These are phyloP conservation scores for Elongisporangium prolatum DNA, from an alignment of 352 stramenopile genomes.

Conservation along the genomic window DNA sequence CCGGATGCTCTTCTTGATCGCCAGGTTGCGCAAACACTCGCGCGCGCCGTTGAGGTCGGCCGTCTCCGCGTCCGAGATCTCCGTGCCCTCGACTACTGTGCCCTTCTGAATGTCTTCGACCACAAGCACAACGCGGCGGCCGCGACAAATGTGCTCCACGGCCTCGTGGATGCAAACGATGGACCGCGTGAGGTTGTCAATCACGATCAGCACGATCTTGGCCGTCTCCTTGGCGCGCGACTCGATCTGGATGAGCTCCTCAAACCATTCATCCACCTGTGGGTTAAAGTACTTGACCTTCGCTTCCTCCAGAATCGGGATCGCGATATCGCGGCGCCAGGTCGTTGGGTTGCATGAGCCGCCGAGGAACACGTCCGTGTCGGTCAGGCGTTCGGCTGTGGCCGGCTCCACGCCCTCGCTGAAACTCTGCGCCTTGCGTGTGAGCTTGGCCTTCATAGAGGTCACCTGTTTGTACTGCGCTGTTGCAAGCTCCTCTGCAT, in stretches of 20 bases:
- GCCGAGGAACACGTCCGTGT: constrained; percentile 74
- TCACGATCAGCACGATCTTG: constrained; percentile 83
- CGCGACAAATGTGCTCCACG: constrained; percentile 82
- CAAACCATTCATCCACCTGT: constrained; percentile 88
- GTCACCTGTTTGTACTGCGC: constrained; percentile 11
- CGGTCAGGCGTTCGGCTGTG: constrained; percentile 19
- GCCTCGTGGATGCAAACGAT: constrained; percentile 87
- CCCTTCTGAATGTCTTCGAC: constrained; percentile 69
- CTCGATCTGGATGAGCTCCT: constrained; percentile 82
- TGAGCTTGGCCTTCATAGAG: constrained; percentile 9
- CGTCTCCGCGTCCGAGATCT: constrained; percentile 52
- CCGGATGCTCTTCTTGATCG: constrained; percentile 33
- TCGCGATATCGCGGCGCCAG: constrained; percentile 73
- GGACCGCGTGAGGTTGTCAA: constrained; percentile 70
- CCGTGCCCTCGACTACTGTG: constrained; percentile 41
- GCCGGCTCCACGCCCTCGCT: constrained; percentile 35
- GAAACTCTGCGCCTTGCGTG: constrained; percentile 51
- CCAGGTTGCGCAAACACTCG: constrained; percentile 70
- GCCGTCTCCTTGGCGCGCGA: constrained; percentile 76
- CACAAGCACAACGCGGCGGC: constrained; percentile 69
- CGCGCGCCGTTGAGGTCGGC: constrained; percentile 81
- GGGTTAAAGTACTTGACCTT: constrained; percentile 84
- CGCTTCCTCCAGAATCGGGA: constrained; percentile 66
- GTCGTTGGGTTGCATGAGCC: constrained; percentile 89
- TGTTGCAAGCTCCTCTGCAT: constrained; percentile 19